Percentiles rank a stretch among this genome's conserved stretches.
Conservation (phyloP, 306 rosid genomes). For the Leucaena leucocephala region DNA sequence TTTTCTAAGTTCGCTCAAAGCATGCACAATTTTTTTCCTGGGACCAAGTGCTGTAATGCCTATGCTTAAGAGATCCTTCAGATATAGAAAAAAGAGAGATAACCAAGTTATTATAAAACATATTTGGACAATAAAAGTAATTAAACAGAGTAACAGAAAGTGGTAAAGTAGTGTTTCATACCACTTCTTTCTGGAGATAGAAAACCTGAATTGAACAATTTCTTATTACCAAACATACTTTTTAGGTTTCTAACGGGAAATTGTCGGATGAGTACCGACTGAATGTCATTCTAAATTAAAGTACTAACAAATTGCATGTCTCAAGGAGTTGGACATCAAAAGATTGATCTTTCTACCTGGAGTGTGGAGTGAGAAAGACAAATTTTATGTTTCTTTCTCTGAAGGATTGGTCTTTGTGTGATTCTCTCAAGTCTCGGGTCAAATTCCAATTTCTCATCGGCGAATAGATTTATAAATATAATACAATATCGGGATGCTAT, state of each 20-base stretch:
- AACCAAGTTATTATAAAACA: neutral
- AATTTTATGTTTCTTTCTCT: neutral
- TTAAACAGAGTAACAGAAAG: neutral
- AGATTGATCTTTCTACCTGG: neutral
- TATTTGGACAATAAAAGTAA: conserved; percentile 1
- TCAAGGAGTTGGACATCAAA: conserved; percentile 14
- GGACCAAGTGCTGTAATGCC: conserved; percentile 91
- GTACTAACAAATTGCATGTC: conserved; percentile 15
- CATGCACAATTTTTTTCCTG: conserved; percentile 78
- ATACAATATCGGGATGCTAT: neutral
- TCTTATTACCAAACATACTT: neutral
- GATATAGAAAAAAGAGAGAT: conserved; percentile 3
- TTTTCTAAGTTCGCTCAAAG: conserved; percentile 66
- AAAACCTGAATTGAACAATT: neutral
- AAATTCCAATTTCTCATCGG: neutral
- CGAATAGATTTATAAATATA: neutral
- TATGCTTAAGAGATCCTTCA: conserved; percentile 76
- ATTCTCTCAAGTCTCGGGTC: neutral
- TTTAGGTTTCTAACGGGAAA: conserved; percentile 7
- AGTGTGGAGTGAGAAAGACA: conserved; percentile 12
- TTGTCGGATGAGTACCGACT: conserved; percentile 4
- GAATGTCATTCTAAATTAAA: conserved; percentile 30
- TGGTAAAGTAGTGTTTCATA: neutral
- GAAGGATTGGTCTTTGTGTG: neutral
- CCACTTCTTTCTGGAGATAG: neutral